A percentile compares a stretch with the other conserved stretches of the same genome.
Evolutionary conservation across 129 eudicot genomes (phyloP).

Genomic region (Helianthus annuus): HanXRQr2.0-SUNRISE NC_035443.2:41279941-41280440

Average conservation of each 20-base stretch:
- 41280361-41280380: no score
- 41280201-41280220: conserved; percentile 77
- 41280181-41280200: conserved; percentile 83
- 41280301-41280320: no score
- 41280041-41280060: background rate
- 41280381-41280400: no score
- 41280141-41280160: conserved; percentile 91
- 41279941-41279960: conserved; percentile 85
- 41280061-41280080: conserved; percentile 49
- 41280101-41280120: conserved; percentile 94
- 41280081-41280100: conserved; percentile 94
- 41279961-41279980: conserved; percentile 60
- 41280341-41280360: no score
- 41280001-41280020: conserved; percentile 3
- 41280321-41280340: no score
- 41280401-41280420: no score
- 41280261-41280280: background rate
- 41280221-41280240: conserved; percentile 73
- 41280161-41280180: conserved; percentile 95
- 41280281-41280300: no score
- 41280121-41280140: conserved; percentile 95
- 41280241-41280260: conserved; percentile 2
- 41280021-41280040: conserved; percentile 5
- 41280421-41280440: no score
- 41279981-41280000: background rate